phyloP scores from a whole-genome alignment of 2,329 filamentous ascomycete species.

The Cladorrhinum sp. region DNA sequence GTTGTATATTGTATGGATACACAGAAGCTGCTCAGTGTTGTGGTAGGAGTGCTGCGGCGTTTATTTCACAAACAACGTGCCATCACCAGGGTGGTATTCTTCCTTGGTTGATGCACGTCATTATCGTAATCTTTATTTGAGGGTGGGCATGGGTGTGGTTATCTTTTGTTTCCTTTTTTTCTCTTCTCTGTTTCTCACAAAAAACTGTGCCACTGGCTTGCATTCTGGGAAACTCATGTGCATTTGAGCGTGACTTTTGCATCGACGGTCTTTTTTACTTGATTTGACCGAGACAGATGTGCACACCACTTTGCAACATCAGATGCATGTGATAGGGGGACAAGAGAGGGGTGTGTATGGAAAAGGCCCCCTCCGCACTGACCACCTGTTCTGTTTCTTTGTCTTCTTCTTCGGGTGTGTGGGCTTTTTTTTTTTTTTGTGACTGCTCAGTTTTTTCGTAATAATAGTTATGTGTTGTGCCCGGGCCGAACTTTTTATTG shows the following conservation, averaged over 20 bases:
- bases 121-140: not conserved
- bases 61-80: not conserved
- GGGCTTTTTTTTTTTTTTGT: not conserved
- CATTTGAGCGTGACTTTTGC: conserved; percentile 5
- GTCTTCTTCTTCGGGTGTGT: too few relatives aligned
- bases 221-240: conserved; percentile 14
- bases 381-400: not conserved
- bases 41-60: not conserved
- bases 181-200: not conserved
- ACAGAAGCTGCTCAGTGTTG: not conserved
- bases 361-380: not conserved
- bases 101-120: not conserved
- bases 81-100: not conserved
- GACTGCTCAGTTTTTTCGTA: not conserved
- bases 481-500: not conserved
- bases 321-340: not conserved
- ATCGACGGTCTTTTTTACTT: not conserved
- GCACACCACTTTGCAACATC: not conserved
- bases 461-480: not conserved
- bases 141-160: not conserved
- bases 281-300: not conserved
- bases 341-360: too few relatives aligned
- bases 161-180: not conserved
- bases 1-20: not conserved
- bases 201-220: conserved; percentile 9